Evolutionary conservation across 306 rosid genomes (phyloP), one percentile per base, ranked within the genome.

Genomic region (Casuarina equisetifolia): DNA sequence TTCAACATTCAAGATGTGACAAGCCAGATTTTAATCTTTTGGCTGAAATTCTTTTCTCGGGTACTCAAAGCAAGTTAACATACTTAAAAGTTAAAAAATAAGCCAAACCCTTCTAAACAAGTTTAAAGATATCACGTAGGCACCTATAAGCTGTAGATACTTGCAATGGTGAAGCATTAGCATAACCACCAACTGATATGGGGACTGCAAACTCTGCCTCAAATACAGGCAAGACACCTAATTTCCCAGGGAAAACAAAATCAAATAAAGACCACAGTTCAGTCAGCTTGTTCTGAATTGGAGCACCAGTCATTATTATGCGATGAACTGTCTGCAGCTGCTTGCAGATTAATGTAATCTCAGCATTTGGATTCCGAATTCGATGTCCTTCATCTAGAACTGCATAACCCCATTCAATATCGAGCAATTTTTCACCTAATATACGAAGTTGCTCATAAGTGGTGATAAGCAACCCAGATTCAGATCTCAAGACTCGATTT

Each of bases 191-290:
- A 76, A 95, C 97, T 44, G 96, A 83, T 82, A 95, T 95, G 78
- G 99, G 99, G 84, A 92, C 99, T 70, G 99, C 88, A 86, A 95
- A 95, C 84, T 92, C 97, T 15, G 96, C 97, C 85, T 95, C 98
- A 87, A 95, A 95, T 71, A 95, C 87, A 83, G 98, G 98, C 87
- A 92, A 88, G 74, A 95, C 98, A 80, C 98, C 98, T 84, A 95
- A 84, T 85, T 92, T 95, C 76, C 98, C 98, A 78, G 98, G 98
- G 82, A 95, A 95, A 84, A 95, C 98, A 86, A 95, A 95, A 87
- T 95, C 98, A 91, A 92, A 95, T 89, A 95, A 86, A 72, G 98
- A 95, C 98, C 98, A 95, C 69, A 95, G 81, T 83, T 95, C 98
- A 46, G 88, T 73, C 90, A 95, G 84, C 83, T 89, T 92, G 88